phyloP scores from a whole-genome alignment of 495 filamentous ascomycete genomes.

The Aspergillus sclerotioniger region DNA sequence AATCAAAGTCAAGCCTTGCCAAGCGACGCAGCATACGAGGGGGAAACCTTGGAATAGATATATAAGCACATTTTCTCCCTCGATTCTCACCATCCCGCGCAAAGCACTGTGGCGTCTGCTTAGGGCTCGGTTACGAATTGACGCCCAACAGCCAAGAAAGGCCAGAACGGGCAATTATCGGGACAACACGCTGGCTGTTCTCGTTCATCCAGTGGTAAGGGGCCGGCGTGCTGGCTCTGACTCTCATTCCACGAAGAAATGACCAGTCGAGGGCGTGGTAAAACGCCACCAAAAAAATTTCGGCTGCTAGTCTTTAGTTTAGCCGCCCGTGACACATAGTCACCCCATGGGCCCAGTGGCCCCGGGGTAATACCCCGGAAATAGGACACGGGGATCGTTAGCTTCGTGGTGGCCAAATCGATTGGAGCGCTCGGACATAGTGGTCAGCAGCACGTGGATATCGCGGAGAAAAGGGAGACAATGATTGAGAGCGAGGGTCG shows the following conservation, averaged over 20 bases:
- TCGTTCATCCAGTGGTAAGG: not conserved
- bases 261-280: not conserved
- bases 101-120: not conserved
- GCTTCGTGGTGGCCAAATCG: not conserved
- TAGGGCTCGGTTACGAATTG: not conserved
- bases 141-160: not conserved
- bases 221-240: not conserved
- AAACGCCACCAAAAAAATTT: slow-evolving; percentile 1
- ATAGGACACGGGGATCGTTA: not conserved
- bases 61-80: not conserved
- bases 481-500: not conserved
- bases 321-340: not conserved
- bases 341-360: not conserved
- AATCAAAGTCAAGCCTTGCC: not conserved
- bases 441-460: not conserved
- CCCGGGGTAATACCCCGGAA: not conserved
- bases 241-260: not conserved
- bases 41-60: not conserved
- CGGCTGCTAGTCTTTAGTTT: not conserved
- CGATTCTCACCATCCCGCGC: not conserved
- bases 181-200: not conserved
- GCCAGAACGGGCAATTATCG: not conserved
- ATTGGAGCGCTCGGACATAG: not conserved
- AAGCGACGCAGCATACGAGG: not conserved
- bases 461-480: not conserved